phyloP scores from a whole-genome alignment of 2,329 filamentous ascomycete species.

The Metarhizium sp. region DNA sequence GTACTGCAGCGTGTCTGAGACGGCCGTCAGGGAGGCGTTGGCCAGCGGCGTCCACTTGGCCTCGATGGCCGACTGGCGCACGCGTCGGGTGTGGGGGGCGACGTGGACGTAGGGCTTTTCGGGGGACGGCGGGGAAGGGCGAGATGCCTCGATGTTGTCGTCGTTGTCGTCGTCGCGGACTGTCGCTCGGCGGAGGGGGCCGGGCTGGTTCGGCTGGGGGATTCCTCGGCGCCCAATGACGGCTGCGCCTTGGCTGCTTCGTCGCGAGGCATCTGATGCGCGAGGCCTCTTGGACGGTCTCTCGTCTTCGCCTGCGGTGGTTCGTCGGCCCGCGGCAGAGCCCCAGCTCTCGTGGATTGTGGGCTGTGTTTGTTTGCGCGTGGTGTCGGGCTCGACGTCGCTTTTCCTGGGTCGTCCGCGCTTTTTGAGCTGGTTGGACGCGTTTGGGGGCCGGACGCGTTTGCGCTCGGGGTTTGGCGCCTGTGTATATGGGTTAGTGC shows the following conservation, averaged over 20 bases:
- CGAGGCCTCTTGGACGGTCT: not conserved
- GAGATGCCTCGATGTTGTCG: constrained; percentile 9
- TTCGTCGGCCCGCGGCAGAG: not conserved
- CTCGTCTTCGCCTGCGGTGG: not conserved
- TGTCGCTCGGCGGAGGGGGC: not conserved
- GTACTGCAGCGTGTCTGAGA: constrained; percentile 46
- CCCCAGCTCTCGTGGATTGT: not conserved
- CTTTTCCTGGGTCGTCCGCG: not conserved
- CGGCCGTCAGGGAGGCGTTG: constrained; percentile 41
- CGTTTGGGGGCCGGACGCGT: constrained; percentile 32
- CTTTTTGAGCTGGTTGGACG: constrained; percentile 18
- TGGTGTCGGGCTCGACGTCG: not conserved
- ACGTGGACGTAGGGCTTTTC: constrained; percentile 39
- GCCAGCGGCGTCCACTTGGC: constrained; percentile 57
- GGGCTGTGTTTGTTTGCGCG: not conserved
- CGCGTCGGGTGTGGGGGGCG: constrained; percentile 36
- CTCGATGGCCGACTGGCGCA: constrained; percentile 57
- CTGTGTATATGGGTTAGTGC: not conserved
- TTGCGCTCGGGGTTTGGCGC: constrained; percentile 26
- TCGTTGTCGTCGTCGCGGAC: not conserved
- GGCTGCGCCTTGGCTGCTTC: not conserved
- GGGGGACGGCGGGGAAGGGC: constrained; percentile 15
- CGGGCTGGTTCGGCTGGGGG: constrained; percentile 5
- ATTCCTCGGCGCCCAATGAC: constrained; percentile 7
- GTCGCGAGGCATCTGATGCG: not conserved